A percentile compares a stretch with the other conserved stretches of the same genome.
phyloP scores from a whole-genome alignment of 129 eudicot species.

The Saposhnikovia divaricata region DNA sequence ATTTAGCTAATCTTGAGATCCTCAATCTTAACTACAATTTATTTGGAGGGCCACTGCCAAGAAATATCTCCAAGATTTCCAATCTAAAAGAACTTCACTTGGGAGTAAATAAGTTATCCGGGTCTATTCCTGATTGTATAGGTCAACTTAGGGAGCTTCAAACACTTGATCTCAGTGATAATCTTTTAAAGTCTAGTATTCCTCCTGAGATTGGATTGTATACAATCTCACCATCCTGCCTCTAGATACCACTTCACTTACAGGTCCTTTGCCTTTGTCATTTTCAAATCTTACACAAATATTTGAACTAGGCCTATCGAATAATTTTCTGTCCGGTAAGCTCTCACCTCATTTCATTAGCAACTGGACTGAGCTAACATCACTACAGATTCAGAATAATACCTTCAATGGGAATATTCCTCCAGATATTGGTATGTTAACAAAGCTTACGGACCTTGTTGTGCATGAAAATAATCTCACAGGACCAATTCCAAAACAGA shows the following conservation, averaged over 20 bases:
- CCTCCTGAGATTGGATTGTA: conserved; percentile 63
- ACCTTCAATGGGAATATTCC: conserved; percentile 45
- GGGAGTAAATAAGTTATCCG: conserved; percentile 33
- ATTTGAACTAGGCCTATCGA: conserved; percentile 36
- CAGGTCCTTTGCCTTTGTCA: conserved; percentile 51
- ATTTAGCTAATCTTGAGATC: conserved; percentile 44
- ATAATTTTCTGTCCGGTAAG: conserved; percentile 51
- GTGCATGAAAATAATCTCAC: conserved; percentile 44
- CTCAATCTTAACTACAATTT: conserved; percentile 38
- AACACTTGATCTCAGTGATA: conserved; percentile 39
- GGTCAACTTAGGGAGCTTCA: conserved; percentile 34
- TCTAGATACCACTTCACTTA: conserved; percentile 40
- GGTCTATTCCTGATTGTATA: conserved; percentile 38
- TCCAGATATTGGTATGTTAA: conserved; percentile 45
- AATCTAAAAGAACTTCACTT: conserved; percentile 36
- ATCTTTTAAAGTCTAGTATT: conserved; percentile 42
- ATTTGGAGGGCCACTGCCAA: conserved; percentile 49
- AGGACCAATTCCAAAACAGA: conserved; percentile 39
- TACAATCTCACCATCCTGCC: conserved; percentile 46
- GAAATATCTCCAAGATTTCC: conserved; percentile 28
- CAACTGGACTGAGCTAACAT: conserved; percentile 46
- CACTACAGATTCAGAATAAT: conserved; percentile 55
- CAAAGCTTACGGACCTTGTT: conserved; percentile 35
- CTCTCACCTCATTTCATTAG: conserved; percentile 36
- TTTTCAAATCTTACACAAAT: conserved; percentile 44